These are phyloP conservation scores for Rhizophora apiculata DNA, from an alignment of 345 rosid genomes.

Conservation along the genomic window DNA sequence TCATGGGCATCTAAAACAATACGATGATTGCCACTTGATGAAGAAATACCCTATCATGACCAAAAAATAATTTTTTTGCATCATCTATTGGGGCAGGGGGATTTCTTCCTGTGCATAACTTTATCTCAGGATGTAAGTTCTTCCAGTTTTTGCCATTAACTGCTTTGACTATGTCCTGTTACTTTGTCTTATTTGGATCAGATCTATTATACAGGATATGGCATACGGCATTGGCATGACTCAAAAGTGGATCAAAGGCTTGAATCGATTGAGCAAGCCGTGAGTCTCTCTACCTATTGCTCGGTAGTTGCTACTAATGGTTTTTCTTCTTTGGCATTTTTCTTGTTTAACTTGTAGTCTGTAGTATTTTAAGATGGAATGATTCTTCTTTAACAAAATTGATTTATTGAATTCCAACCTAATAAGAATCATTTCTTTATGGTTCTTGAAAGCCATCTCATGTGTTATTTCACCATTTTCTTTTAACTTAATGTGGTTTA, in stretches of 20 bases:
- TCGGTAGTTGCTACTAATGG: not conserved
- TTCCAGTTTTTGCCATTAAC: not conserved
- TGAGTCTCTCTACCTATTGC: constrained; percentile 17
- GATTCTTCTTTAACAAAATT: too few relatives aligned
- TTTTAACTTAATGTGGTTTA: too few relatives aligned
- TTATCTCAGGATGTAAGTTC: not conserved
- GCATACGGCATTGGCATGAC: constrained; percentile 27
- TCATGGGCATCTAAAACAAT: not conserved
- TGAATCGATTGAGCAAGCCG: constrained; percentile 32
- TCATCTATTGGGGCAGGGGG: too few relatives aligned
- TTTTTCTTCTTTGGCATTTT: not conserved
- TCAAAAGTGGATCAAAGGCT: constrained; percentile 33
- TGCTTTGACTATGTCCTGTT: not conserved
- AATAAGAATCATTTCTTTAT: too few relatives aligned
- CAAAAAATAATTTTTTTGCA: too few relatives aligned
- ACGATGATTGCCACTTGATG: not conserved
- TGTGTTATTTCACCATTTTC: too few relatives aligned
- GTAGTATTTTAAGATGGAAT: too few relatives aligned
- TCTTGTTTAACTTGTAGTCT: not conserved
- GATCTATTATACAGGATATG: constrained; percentile 24
- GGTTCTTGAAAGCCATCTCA: too few relatives aligned
- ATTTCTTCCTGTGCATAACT: too few relatives aligned
- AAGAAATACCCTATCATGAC: not conserved
- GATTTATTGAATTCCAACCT: too few relatives aligned
- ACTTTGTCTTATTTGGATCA: not conserved